Base-by-base conservation (phyloP, 768 basidiomycete genomes). In the Panus rudis region DNA sequence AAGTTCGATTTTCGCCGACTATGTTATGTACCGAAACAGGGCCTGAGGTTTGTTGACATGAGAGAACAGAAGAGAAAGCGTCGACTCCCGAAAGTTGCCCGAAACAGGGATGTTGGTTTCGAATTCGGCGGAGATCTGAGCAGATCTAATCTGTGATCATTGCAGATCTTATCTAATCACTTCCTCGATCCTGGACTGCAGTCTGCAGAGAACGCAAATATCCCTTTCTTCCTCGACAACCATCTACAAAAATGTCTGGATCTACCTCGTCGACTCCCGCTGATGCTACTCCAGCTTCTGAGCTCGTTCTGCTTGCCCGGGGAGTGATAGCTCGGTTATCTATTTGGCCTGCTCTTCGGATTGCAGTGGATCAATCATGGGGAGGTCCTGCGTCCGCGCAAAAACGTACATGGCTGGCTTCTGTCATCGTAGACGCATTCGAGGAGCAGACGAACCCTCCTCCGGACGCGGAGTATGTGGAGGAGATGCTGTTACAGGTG, bases 301-400 rank as follows among this genome's bases (percentile, higher is more conserved):
- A 14, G 21, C 21, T 20, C 16, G 57, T 89, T 32, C 74, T 89
- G 45, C 93, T 96, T 53, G 92, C 93, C 11, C 80, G 91, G 17
- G 90, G 91, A 2, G 78, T 86, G 4, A 73, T 94, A 46, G 81
- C 92, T 20, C 76, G 92, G 41, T 74, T 98, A 38, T 72, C 74
- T 11, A 66, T 82, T 43, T 98, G 93, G 93, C 76, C 87, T 34
- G 88, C 82, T 3, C 75, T 97, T 21, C 81, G 84, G 31, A 68
- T 94, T 55, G 93, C 92, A 25, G 79, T 97, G 27, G 78, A 84
- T 49, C 78, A 92, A 53, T 65, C 69, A 50, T 94, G 92, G 92
- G 93, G 92, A 21, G 92, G 92, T 3, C 76, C 84, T 16, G 76
- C 78, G 21, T 75, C 76, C 8, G 57, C 62, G 2, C 67, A 74